Evolutionary conservation across 1,139 yeast species (phyloP).

Genomic region (Zygoascus meyerae): DNA sequence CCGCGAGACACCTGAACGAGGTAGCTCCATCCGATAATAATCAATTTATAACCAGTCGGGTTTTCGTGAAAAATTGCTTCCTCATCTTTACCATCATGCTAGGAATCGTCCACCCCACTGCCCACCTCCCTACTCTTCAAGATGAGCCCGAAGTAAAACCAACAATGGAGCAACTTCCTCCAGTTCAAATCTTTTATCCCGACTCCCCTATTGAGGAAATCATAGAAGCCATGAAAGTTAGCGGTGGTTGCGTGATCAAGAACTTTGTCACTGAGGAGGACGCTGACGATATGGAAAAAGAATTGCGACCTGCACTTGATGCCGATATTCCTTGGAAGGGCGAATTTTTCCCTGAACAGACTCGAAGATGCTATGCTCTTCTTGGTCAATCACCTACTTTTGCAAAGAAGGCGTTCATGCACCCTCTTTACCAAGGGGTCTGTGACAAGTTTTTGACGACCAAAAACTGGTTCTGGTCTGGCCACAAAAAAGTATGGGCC

Average conservation of each 20-base stretch:
- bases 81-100: background rate
- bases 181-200: constrained; percentile 2
- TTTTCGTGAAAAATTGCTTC: background rate
- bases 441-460: constrained; percentile 8
- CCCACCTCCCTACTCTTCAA: background rate
- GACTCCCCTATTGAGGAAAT: constrained; percentile 6
- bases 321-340: constrained; percentile 12
- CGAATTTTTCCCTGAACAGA: constrained; percentile 11
- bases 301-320: constrained; percentile 12
- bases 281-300: constrained; percentile 11
- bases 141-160: background rate
- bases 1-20: too few relatives aligned
- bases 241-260: constrained; percentile 12
- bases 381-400: constrained; percentile 11
- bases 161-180: background rate
- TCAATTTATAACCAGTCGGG: too few relatives aligned
- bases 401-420: constrained; percentile 6
- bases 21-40: too few relatives aligned
- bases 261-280: constrained; percentile 11
- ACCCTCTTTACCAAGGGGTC: constrained; percentile 7
- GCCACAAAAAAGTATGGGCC: constrained; percentile 9
- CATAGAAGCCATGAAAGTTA: constrained; percentile 3
- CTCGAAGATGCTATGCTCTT: constrained; percentile 10
- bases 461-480: constrained; percentile 9
- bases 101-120: constrained; percentile 3